Evolutionary conservation across 805 yeast species (phyloP).

Genomic region (Wickerhamiella sorbophila): DNA sequence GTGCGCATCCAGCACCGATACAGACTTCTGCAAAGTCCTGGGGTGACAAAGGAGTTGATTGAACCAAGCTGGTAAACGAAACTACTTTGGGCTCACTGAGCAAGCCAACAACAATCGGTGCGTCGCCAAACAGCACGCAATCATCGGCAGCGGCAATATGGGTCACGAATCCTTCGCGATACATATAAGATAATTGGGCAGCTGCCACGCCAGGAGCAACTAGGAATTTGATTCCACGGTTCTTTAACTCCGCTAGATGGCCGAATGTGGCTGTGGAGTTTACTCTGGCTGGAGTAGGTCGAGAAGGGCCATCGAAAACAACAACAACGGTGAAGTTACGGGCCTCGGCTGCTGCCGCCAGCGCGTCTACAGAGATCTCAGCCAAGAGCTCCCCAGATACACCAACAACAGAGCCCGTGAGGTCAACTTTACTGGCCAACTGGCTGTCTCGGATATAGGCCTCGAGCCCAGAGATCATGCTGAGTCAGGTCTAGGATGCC

Average conservation of each 20-base stretch:
- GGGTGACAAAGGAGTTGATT: slow-evolving; percentile 33
- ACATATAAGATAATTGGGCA: slow-evolving; percentile 63
- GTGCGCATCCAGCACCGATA: slow-evolving; percentile 62
- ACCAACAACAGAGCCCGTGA: slow-evolving; percentile 13
- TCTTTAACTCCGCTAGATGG: slow-evolving; percentile 41
- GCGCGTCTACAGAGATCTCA: slow-evolving; percentile 9
- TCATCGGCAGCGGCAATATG: slow-evolving; percentile 80
- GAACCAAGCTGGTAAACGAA: slow-evolving; percentile 41
- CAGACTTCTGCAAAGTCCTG: slow-evolving; percentile 58
- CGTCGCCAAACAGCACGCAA: slow-evolving; percentile 41
- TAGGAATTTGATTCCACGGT: slow-evolving; percentile 44
- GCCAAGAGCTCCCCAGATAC: slow-evolving; percentile 13
- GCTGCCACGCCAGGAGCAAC: slow-evolving; percentile 76
- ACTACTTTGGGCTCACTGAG: slow-evolving; percentile 62
- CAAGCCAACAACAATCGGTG: slow-evolving; percentile 58
- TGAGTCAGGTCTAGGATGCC: neutral
- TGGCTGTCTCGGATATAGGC: slow-evolving; percentile 13
- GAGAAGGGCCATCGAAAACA: slow-evolving; percentile 18
- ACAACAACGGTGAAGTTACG: slow-evolving; percentile 9
- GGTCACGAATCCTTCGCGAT: slow-evolving; percentile 42
- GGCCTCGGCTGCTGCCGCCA: slow-evolving; percentile 8
- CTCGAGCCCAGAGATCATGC: slow-evolving; percentile 17
- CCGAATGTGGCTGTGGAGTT: slow-evolving; percentile 3
- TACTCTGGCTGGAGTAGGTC: slow-evolving; percentile 6
- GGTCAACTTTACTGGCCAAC: slow-evolving; percentile 12